phyloP scores from a whole-genome alignment of 2,329 filamentous ascomycete genomes.

The Phialemoniopsis sp. region DNA sequence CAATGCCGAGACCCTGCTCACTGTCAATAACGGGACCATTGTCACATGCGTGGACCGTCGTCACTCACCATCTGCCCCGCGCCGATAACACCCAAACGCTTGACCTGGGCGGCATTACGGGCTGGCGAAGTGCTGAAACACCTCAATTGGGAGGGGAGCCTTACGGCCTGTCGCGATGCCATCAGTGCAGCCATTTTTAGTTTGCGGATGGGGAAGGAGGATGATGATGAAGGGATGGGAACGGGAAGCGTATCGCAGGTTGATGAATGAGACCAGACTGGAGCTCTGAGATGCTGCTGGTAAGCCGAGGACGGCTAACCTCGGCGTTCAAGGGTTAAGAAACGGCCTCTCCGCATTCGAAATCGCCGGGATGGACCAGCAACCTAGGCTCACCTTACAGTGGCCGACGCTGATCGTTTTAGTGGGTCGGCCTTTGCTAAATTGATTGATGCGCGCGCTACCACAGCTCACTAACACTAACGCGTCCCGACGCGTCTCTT shows the following conservation, averaged over 20 bases:
- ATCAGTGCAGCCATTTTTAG: slow-evolving; percentile 11
- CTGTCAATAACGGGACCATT: slow-evolving; percentile 12
- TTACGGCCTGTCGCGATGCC: slow-evolving; percentile 12
- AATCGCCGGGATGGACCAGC: no score
- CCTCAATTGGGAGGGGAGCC: slow-evolving; percentile 38
- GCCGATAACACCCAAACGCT: slow-evolving; percentile 85
- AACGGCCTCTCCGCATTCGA: not conserved
- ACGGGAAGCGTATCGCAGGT: no score
- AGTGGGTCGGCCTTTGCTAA: no score
- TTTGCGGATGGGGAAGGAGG: no score
- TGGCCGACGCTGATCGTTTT: not conserved
- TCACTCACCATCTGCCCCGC: slow-evolving; percentile 87
- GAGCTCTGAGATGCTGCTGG: no score
- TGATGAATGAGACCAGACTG: slow-evolving; percentile 5
- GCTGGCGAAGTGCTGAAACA: slow-evolving; percentile 67
- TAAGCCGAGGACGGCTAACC: slow-evolving; percentile 32
- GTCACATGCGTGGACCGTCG: slow-evolving; percentile 27
- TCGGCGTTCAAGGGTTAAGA: slow-evolving; percentile 25
- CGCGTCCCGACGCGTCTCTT: slow-evolving; percentile 9
- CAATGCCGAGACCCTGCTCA: slow-evolving; percentile 83
- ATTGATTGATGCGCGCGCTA: no score
- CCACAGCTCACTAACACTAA: not conserved
- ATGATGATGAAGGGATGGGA: no score
- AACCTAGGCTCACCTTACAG: no score
- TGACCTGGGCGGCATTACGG: slow-evolving; percentile 66